phyloP scores from a whole-genome alignment of 2,329 filamentous ascomycete genomes.

The Nothopassalora personata region DNA sequence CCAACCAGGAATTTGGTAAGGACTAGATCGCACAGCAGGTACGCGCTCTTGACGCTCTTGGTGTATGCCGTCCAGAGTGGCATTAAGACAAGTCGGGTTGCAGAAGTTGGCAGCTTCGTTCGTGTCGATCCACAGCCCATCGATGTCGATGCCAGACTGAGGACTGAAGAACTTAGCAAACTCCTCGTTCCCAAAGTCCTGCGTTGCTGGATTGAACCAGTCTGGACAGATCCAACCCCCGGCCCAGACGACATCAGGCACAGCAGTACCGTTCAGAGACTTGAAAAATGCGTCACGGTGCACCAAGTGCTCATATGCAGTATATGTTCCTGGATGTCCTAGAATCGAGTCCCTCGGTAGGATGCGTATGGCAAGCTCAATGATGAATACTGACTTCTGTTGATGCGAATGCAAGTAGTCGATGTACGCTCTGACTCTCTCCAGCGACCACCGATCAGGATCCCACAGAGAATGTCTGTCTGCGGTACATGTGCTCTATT shows the following conservation, averaged over 20 bases:
- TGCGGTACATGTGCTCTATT: slow-evolving; percentile 37
- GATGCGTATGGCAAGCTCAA: slow-evolving; percentile 57
- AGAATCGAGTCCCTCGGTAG: too few relatives aligned
- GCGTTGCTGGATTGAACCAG: slow-evolving; percentile 64
- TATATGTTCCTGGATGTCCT: slow-evolving; percentile 23
- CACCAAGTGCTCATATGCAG: slow-evolving; percentile 53
- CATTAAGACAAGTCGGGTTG: slow-evolving; percentile 37
- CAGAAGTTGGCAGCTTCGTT: slow-evolving; percentile 55
- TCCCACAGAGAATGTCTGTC: slow-evolving; percentile 63
- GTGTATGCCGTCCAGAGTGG: slow-evolving; percentile 30
- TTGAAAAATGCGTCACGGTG: slow-evolving; percentile 57
- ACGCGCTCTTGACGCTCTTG: slow-evolving; percentile 55
- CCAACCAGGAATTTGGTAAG: slow-evolving; percentile 63
- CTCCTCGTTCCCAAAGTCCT: slow-evolving; percentile 64
- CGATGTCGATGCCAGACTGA: slow-evolving; percentile 64
- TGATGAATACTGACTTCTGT: slow-evolving; percentile 55
- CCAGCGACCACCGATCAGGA: slow-evolving; percentile 56
- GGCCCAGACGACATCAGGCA: slow-evolving; percentile 68
- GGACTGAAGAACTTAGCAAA: slow-evolving; percentile 61
- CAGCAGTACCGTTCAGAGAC: slow-evolving; percentile 52
- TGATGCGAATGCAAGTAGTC: slow-evolving; percentile 48
- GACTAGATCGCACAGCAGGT: slow-evolving; percentile 56
- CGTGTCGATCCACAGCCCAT: slow-evolving; percentile 68
- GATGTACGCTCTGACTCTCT: slow-evolving; percentile 58
- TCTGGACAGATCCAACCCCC: slow-evolving; percentile 52